These are phyloP conservation scores for Pestalotiopsis sp. DNA, from an alignment of 2,329 filamentous ascomycete genomes.

Conservation along the genomic window DNA sequence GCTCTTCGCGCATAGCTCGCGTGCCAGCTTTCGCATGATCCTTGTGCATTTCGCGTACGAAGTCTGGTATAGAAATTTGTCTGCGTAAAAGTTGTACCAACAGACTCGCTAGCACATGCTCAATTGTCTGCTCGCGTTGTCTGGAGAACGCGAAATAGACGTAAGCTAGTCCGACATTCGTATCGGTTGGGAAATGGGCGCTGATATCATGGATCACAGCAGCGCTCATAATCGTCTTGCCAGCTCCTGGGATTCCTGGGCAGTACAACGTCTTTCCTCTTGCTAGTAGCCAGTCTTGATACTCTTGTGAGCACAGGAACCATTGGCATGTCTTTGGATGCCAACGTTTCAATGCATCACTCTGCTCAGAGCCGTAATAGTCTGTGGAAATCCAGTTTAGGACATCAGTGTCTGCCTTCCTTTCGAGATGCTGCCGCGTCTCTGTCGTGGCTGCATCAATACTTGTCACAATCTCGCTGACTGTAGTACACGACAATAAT, in stretches of 20 bases:
- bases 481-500: background rate
- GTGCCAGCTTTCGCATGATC: background rate
- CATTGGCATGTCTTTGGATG: slow-evolving; percentile 47
- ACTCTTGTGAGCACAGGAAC: slow-evolving; percentile 43
- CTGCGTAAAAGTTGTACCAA: slow-evolving; percentile 39
- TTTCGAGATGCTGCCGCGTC: background rate
- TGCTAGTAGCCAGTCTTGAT: slow-evolving; percentile 30
- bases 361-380: slow-evolving; percentile 41
- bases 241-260: slow-evolving; percentile 48
- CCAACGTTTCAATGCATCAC: slow-evolving; percentile 36
- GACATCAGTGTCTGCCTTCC: slow-evolving; percentile 17
- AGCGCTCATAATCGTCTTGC: slow-evolving; percentile 49
- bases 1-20: background rate
- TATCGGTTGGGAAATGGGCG: slow-evolving; percentile 21
- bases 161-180: slow-evolving; percentile 42
- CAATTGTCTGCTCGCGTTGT: slow-evolving; percentile 38
- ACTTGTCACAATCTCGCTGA: background rate
- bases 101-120: slow-evolving; percentile 34
- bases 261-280: slow-evolving; percentile 43
- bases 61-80: slow-evolving; percentile 25
- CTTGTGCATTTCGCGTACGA: slow-evolving; percentile 32
- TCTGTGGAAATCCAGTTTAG: slow-evolving; percentile 41
- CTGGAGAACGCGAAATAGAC: slow-evolving; percentile 46
- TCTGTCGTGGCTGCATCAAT: background rate
- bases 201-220: slow-evolving; percentile 44